Base-by-base conservation (phyloP, 768 basidiomycete genomes). In the Naganishia onofrii region DNA sequence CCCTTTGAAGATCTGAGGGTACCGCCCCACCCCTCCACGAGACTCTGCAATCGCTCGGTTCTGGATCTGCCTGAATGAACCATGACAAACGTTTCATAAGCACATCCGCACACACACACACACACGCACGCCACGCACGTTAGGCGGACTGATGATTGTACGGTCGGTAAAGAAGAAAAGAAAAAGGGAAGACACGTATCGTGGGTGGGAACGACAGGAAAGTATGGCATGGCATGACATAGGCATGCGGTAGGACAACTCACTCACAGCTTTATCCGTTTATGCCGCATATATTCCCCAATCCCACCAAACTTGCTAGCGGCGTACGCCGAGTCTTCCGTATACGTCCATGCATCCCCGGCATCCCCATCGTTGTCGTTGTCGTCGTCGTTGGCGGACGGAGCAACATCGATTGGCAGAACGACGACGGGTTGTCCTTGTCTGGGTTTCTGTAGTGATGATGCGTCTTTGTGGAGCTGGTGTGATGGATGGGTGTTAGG, bases 281-380 rank as follows among this genome's bases (percentile, higher is more conserved):
- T 97, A 70, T 93, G 84, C 2, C 84, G 81, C 91, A 96, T 92
- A 77, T 96, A 97, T 76, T 93, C 88, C 0, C 90, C 90, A 72
- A 87, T 91, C 0, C 86, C 87, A 17, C 91, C 93, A 78, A 94
- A 97, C 42, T 84, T 86, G 34, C 89, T 86, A 2, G 90, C 86
- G 0, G 89, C 91, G 77, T 94, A 96, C 26, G 81, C 79, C 1
- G 75, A 66, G 29, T 74, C 72, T 44, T 74, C 73, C 44, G 78
- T 74, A 66, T 80, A 80, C 0, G 42, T 38, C 69, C n/a, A 31
- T 2, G 48, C 38, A 28, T 67, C 53, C 9, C n/a, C n/a, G n/a
- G 60, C 68, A 7, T 32, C 68, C 19, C 29, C 23, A 36, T 67
- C 52, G 2, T 69, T 58, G 15, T 32, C 68, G n/a, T n/a, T n/a